Evolutionary conservation across 148 eudicot genomes (phyloP).

Genomic region (Fagopyrum esculentum): DNA sequence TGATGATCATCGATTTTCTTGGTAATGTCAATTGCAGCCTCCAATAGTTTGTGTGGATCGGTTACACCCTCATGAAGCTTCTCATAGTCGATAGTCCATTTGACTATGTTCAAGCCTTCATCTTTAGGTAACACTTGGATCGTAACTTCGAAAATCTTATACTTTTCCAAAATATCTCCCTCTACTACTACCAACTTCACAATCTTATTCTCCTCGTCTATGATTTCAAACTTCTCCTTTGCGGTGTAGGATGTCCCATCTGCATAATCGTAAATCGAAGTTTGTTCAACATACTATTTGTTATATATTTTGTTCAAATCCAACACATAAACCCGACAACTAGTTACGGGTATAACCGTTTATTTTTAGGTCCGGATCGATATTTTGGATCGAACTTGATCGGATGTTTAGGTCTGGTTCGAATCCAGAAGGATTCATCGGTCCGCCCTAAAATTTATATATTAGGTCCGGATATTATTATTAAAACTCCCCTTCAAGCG

Average conservation of each 20-base stretch:
- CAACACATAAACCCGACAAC: no score
- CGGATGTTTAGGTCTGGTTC: no score
- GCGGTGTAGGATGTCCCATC: not conserved
- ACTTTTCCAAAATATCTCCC: not conserved
- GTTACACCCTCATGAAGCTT: not conserved
- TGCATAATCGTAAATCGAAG: not conserved
- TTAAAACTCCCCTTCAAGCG: no score
- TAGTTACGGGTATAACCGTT: no score
- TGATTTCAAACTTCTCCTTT: not conserved
- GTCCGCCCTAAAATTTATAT: no score
- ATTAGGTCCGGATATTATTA: no score
- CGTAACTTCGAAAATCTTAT: not conserved
- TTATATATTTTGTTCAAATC: no score
- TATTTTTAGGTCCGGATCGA: no score
- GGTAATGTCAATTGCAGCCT: not conserved
- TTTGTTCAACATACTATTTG: no score
- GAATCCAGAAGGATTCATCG: no score
- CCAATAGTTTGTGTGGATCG: not conserved
- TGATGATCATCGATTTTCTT: not conserved
- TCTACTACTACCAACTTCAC: not conserved
- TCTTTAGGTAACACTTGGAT: not conserved
- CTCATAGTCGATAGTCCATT: not conserved
- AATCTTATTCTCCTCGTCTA: not conserved
- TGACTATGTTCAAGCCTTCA: not conserved
- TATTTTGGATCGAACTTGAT: no score